phyloP scores from a whole-genome alignment of 441 rosid genomes.

The Gossypium lobatum region DNA sequence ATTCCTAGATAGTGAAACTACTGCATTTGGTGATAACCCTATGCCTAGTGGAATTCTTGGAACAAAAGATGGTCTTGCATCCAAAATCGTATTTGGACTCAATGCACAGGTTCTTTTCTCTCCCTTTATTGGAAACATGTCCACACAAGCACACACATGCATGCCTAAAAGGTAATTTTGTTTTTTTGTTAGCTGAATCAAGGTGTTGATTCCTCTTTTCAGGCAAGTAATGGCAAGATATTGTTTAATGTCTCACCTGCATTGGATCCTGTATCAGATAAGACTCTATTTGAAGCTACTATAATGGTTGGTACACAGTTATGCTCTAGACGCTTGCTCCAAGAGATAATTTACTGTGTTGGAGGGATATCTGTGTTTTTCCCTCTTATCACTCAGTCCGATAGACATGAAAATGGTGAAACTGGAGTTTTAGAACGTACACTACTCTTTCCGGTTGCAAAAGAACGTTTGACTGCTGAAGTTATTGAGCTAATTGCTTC shows the following conservation, averaged over 20 bases:
- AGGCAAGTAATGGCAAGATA: slow-evolving; percentile 91
- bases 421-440: slow-evolving; percentile 41
- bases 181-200: slow-evolving; percentile 4
- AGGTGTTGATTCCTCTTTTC: slow-evolving; percentile 33
- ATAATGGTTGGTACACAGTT: slow-evolving; percentile 78
- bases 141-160: not conserved
- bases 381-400: slow-evolving; percentile 87
- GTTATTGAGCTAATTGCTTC: slow-evolving; percentile 95
- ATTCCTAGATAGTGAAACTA: slow-evolving; percentile 77
- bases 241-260: slow-evolving; percentile 83
- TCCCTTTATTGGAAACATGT: not conserved
- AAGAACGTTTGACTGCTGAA: slow-evolving; percentile 91
- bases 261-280: slow-evolving; percentile 58
- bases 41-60: slow-evolving; percentile 83
- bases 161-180: not conserved
- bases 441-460: slow-evolving; percentile 54
- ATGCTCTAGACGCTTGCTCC: slow-evolving; percentile 94
- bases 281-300: slow-evolving; percentile 74
- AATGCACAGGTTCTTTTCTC: slow-evolving; percentile 78
- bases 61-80: slow-evolving; percentile 92
- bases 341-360: slow-evolving; percentile 93
- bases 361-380: slow-evolving; percentile 98
- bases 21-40: slow-evolving; percentile 51
- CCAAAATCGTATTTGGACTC: slow-evolving; percentile 86
- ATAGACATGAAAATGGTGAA: slow-evolving; percentile 68